Evolutionary conservation across 169 alveolate species (phyloP), one percentile per base, ranked within the genome.

Genomic region (Miamiensis avidus): DNA sequence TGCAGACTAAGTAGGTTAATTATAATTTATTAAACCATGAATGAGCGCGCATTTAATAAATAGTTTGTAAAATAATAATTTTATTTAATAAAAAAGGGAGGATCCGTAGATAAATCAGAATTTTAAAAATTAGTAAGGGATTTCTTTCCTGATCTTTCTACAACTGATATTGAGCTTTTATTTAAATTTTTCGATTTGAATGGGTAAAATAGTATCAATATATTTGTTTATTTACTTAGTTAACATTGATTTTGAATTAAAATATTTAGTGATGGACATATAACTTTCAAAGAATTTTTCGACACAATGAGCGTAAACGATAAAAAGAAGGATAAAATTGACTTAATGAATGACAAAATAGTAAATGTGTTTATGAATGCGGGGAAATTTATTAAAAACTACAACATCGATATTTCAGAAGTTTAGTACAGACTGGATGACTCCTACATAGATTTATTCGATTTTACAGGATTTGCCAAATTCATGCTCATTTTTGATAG

Each of bases 71-170:
- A 31, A 31, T 69, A 34, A 82, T 82, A 25, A 34, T 32, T 31
- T 32, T 69, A 65, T 65, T 82, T 28, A 79, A 72, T 73, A 65
- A 81, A 81, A 34, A 86, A 81, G 69, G 82, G 75, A 75, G 69
- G 84, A n/a, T 81, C 49, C 15, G 34, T 86, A 25, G 84, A 86
- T 49, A 65, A 81, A 16, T 82, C 33, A 0, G 89, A 85, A 49
- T 85, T 85, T 64, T 65, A 78, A 64, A 64, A 78, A 49, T 64
- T 85, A 30, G 82, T 79, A 20, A 72, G 64, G 20, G 86, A 78
- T 1, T 72, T 85, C 30, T 84, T 78, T 49, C 78, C 78, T 29
- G 65, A 82, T 49, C 20, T 49, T 11, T 11, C 4, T 20, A 11
- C 4, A 49, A 11, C 4, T 11, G 69, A 49, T 49, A 20, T 49